Conservation (phyloP, 805 yeast species). For the Candida loeiensis region DNA sequence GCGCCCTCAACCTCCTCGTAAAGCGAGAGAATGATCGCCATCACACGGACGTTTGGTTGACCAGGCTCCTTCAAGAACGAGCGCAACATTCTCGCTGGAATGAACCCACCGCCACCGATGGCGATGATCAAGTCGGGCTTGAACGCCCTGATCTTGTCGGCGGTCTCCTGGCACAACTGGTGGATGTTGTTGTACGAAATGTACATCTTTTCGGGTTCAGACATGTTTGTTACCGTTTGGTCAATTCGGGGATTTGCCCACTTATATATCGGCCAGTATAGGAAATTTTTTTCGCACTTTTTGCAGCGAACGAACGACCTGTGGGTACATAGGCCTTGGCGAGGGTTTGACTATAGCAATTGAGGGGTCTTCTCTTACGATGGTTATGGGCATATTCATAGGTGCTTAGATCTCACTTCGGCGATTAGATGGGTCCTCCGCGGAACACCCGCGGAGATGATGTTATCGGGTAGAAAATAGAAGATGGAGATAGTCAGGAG, state of each 20-base stretch:
- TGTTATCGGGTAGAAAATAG: too few relatives aligned
- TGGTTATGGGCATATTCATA: too few relatives aligned
- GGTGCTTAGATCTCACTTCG: too few relatives aligned
- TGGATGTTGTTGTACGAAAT: constrained; percentile 80
- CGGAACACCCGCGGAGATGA: too few relatives aligned
- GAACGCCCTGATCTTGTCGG: constrained; percentile 62
- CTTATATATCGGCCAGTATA: constrained; percentile 1
- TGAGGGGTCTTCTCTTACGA: too few relatives aligned
- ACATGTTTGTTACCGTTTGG: constrained; percentile 5
- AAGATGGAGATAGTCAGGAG: too few relatives aligned
- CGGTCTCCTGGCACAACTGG: constrained; percentile 60
- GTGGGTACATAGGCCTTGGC: too few relatives aligned
- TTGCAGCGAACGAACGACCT: not conserved
- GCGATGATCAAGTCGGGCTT: constrained; percentile 91
- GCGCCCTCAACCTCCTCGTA: constrained; percentile 65
- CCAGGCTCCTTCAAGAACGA: constrained; percentile 88
- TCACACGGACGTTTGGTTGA: constrained; percentile 83
- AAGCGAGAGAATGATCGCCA: constrained; percentile 89
- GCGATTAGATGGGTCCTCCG: too few relatives aligned
- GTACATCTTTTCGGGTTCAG: constrained; percentile 51
- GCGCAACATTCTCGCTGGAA: constrained; percentile 94
- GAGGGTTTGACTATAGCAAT: too few relatives aligned
- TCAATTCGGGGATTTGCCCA: not conserved
- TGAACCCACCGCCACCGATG: constrained; percentile 97
- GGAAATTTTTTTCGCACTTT: constrained; percentile 5